These are phyloP conservation scores for Leccinum subtestaceum DNA, from an alignment of 768 basidiomycete species.

Conservation along the genomic window DNA sequence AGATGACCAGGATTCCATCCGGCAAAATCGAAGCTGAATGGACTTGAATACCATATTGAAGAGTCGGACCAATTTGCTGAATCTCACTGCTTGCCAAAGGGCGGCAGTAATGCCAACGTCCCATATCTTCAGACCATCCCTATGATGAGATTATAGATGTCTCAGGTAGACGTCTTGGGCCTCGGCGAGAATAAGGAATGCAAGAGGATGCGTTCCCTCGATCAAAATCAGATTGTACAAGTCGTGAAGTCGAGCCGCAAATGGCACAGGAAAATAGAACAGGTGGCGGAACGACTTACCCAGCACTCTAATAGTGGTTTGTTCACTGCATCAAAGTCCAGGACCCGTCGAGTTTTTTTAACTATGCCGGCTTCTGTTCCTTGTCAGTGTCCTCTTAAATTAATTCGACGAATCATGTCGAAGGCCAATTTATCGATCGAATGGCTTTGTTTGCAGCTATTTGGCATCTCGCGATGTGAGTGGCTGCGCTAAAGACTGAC, in stretches of 20 bases:
- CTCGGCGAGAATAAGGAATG: conserved; percentile 3
- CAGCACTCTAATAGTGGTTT: background rate
- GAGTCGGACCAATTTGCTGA: conserved; percentile 12
- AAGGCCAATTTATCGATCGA: background rate
- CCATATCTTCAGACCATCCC: conserved; percentile 32
- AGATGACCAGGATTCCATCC: conserved; percentile 8
- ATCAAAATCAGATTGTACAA: background rate
- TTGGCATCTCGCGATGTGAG: conserved; percentile 21
- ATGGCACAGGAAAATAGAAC: background rate
- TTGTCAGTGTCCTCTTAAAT: background rate
- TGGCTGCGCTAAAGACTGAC: background rate
- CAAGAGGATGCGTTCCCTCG: background rate
- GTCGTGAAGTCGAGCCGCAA: background rate
- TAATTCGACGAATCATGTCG: background rate
- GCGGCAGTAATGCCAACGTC: conserved; percentile 34
- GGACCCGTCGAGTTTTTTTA: background rate
- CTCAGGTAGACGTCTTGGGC: conserved; percentile 19
- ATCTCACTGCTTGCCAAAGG: conserved; percentile 23
- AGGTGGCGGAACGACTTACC: background rate
- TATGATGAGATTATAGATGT: conserved; percentile 16
- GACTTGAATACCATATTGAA: conserved; percentile 10
- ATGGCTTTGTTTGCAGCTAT: conserved; percentile 9
- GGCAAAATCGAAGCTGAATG: conserved; percentile 16
- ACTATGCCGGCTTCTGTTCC: background rate
- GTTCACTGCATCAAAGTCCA: background rate